A percentile compares a stretch with the other conserved stretches of the same genome.
Evolutionary conservation across 768 basidiomycete species (phyloP).

Genomic region (Galerina sulciceps): DNA sequence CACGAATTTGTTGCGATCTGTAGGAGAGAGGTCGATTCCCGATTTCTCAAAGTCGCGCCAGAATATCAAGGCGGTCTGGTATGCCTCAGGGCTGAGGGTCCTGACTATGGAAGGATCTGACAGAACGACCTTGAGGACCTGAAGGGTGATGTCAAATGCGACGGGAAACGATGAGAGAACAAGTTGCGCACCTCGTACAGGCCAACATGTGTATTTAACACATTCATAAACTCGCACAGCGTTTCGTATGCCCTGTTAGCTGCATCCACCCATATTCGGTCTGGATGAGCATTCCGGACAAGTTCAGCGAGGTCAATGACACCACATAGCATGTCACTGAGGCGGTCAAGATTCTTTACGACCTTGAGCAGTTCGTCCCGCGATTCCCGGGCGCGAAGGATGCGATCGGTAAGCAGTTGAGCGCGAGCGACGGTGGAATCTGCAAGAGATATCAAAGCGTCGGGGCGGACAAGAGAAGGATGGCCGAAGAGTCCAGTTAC

Average conservation of each 20-base stretch:
- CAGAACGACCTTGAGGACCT: conserved; percentile 77
- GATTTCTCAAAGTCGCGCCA: conserved; percentile 98
- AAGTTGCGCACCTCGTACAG: conserved; percentile 78
- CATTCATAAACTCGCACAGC: conserved; percentile 97
- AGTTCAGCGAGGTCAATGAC: conserved; percentile 97
- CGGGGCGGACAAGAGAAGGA: conserved; percentile 68
- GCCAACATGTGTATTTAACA: conserved; percentile 91
- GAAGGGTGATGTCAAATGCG: background rate
- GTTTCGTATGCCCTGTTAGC: conserved; percentile 90
- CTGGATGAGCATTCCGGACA: conserved; percentile 92
- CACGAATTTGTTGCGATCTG: conserved; percentile 82
- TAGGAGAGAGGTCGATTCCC: conserved; percentile 85
- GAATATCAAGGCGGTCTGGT: conserved; percentile 90
- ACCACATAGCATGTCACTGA: conserved; percentile 94
- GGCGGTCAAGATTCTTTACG: conserved; percentile 94
- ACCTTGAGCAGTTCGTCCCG: conserved; percentile 79
- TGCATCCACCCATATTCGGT: conserved; percentile 78
- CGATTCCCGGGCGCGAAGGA: conserved; percentile 74
- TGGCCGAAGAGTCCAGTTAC: conserved; percentile 88
- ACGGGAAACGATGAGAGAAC: background rate
- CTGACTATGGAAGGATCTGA: conserved; percentile 68
- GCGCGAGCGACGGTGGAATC: conserved; percentile 83
- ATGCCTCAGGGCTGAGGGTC: conserved; percentile 74
- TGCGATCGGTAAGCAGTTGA: conserved; percentile 81
- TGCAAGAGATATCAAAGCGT: conserved; percentile 72